Percentiles rank a stretch among this genome's conserved stretches.
phyloP scores from a whole-genome alignment of 176 grass and related monocot species.

The Pharus latifolius region DNA sequence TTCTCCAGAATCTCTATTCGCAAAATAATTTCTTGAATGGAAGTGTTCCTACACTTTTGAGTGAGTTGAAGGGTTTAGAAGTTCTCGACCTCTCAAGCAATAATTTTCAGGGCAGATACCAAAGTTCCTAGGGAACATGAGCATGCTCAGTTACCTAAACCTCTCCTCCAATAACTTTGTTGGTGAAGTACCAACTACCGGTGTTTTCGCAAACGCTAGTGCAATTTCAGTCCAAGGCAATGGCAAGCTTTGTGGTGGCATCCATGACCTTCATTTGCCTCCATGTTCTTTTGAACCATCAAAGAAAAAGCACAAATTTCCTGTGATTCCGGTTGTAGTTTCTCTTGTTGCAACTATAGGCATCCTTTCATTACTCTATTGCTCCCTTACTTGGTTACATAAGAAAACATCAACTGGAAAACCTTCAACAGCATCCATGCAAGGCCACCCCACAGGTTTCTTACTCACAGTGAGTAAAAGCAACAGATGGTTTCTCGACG shows the following conservation, averaged over 20 bases:
- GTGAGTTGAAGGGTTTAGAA: background rate
- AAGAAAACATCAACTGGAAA: background rate
- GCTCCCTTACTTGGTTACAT: background rate
- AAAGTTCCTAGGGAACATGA: background rate
- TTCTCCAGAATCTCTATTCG: constrained; percentile 15
- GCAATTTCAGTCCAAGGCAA: constrained; percentile 25
- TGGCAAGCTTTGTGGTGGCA: constrained; percentile 29
- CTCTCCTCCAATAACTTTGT: constrained; percentile 20
- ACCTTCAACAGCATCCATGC: background rate
- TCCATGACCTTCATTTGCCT: background rate
- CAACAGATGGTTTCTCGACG: background rate
- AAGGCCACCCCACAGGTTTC: background rate
- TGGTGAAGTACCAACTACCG: constrained; percentile 20
- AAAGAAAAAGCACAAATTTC: background rate
- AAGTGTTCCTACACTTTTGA: background rate
- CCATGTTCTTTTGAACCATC: background rate
- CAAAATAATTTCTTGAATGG: constrained; percentile 27
- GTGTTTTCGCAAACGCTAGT: constrained; percentile 23
- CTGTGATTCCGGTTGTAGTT: background rate
- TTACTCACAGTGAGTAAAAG: background rate
- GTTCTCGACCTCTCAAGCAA: constrained; percentile 24
- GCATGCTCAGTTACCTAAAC: constrained; percentile 1
- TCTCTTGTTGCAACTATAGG: background rate
- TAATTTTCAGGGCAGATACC: constrained; percentile 17
- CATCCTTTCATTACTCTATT: background rate